These are phyloP conservation scores for Heritiera littoralis DNA, from an alignment of 345 rosid genomes.

Conservation along the genomic window DNA sequence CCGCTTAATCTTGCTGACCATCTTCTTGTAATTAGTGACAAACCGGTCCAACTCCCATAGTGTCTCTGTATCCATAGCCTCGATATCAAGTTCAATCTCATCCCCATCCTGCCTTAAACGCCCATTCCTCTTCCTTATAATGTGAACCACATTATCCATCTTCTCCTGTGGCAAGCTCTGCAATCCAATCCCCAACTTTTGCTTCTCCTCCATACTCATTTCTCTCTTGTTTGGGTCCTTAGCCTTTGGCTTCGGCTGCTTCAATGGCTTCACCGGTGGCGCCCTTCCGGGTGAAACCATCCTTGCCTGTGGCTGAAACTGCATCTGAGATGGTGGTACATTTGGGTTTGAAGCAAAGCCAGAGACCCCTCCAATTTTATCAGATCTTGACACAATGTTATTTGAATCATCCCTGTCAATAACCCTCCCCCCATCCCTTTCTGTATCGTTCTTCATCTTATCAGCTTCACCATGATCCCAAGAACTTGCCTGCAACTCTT, in stretches of 20 bases:
- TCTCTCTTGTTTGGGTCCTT: constrained; percentile 77
- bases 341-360: constrained; percentile 27
- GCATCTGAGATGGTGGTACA: constrained; percentile 16
- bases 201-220: constrained; percentile 77
- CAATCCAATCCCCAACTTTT: constrained; percentile 63
- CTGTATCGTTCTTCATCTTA: constrained; percentile 26
- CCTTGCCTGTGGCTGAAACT: constrained; percentile 36
- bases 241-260: constrained; percentile 77
- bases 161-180: constrained; percentile 85
- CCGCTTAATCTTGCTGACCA: constrained; percentile 77
- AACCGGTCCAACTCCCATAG: constrained; percentile 86
- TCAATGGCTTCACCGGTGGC: constrained; percentile 44
- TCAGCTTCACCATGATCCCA: constrained; percentile 42
- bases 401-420: constrained; percentile 31
- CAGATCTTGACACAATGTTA: constrained; percentile 33
- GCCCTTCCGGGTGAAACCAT: constrained; percentile 39
- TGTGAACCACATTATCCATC: constrained; percentile 76
- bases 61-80: constrained; percentile 73
- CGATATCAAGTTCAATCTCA: constrained; percentile 82
- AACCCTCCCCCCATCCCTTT: constrained; percentile 23
- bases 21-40: constrained; percentile 74
- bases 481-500: constrained; percentile 48
- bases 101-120: constrained; percentile 75
- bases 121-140: constrained; percentile 67
- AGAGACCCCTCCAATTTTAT: constrained; percentile 16